A percentile compares a stretch with the other conserved stretches of the same genome.
Conservation (phyloP, 805 yeast species). For the Candida dajiaensis region DNA sequence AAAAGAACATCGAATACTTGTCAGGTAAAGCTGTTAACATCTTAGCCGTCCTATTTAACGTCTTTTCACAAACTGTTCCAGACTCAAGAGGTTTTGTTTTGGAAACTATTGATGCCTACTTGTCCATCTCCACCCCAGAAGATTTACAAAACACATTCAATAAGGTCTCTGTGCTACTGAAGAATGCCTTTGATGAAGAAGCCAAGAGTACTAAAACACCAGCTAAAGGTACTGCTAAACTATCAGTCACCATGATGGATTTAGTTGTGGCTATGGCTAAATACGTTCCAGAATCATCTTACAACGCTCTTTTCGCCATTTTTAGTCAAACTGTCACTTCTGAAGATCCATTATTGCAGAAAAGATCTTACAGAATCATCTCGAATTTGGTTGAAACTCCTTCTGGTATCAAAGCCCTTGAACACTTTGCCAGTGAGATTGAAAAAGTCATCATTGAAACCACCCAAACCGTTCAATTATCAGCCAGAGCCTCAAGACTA, state of each 20-base stretch:
- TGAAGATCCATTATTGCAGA: constrained; percentile 68
- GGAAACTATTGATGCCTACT: constrained; percentile 79
- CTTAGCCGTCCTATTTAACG: constrained; percentile 84
- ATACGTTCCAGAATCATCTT: constrained; percentile 66
- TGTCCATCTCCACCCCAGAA: constrained; percentile 58
- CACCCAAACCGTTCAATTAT: constrained; percentile 51
- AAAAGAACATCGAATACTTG: constrained; percentile 54
- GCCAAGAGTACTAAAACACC: constrained; percentile 25
- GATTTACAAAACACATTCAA: constrained; percentile 75
- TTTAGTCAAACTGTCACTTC: constrained; percentile 61
- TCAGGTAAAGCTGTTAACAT: constrained; percentile 65
- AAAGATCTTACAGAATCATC: constrained; percentile 80
- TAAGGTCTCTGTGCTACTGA: constrained; percentile 76
- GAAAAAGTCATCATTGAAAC: constrained; percentile 54
- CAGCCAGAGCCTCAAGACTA: constrained; percentile 80
- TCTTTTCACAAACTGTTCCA: constrained; percentile 82
- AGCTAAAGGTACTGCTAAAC: constrained; percentile 36
- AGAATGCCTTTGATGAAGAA: constrained; percentile 65
- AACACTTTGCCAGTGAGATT: constrained; percentile 48
- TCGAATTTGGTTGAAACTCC: constrained; percentile 66
- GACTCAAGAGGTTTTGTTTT: constrained; percentile 79
- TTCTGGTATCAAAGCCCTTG: constrained; percentile 50
- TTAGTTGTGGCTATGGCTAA: constrained; percentile 81
- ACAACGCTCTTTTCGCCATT: constrained; percentile 71
- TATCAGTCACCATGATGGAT: constrained; percentile 87